Conservation (phyloP, 805 yeast genomes). For the Lipomyces orientalis region DNA sequence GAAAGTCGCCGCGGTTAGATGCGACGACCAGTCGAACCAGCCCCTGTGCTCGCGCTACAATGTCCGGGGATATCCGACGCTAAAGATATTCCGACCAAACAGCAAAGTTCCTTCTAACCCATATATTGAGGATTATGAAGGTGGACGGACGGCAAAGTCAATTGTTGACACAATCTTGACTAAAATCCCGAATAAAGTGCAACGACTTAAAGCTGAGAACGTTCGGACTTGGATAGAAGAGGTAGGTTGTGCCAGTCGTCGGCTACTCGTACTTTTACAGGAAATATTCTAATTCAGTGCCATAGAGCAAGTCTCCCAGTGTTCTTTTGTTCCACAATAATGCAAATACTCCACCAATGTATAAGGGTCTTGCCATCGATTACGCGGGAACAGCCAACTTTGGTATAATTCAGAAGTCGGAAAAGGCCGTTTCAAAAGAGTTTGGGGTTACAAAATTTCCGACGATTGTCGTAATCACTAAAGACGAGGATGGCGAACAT, state of each 20-base stretch:
- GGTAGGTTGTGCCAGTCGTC: background rate
- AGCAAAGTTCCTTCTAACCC: conserved; percentile 41
- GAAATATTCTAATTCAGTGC: background rate
- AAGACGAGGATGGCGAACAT: conserved; percentile 23
- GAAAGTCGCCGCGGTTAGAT: conserved; percentile 78
- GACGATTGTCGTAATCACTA: conserved; percentile 45
- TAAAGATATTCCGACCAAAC: conserved; percentile 82
- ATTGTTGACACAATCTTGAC: conserved; percentile 58
- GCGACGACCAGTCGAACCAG: conserved; percentile 74
- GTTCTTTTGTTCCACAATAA: conserved; percentile 41
- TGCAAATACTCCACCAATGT: conserved; percentile 57
- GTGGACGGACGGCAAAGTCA: conserved; percentile 56
- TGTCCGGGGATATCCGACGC: conserved; percentile 82
- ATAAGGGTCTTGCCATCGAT: conserved; percentile 73
- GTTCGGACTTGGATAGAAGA: conserved; percentile 17
- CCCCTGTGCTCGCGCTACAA: conserved; percentile 68
- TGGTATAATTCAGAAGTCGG: conserved; percentile 45
- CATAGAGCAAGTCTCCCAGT: conserved; percentile 16
- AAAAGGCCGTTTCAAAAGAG: conserved; percentile 41
- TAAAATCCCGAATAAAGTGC: conserved; percentile 29
- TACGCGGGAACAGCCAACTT: conserved; percentile 59
- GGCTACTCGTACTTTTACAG: background rate
- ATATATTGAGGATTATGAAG: conserved; percentile 41
- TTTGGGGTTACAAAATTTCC: conserved; percentile 41
- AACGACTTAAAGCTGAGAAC: conserved; percentile 13